phyloP scores from a whole-genome alignment of 2,329 filamentous ascomycete genomes.

The Trichoderma atroviride region DNA sequence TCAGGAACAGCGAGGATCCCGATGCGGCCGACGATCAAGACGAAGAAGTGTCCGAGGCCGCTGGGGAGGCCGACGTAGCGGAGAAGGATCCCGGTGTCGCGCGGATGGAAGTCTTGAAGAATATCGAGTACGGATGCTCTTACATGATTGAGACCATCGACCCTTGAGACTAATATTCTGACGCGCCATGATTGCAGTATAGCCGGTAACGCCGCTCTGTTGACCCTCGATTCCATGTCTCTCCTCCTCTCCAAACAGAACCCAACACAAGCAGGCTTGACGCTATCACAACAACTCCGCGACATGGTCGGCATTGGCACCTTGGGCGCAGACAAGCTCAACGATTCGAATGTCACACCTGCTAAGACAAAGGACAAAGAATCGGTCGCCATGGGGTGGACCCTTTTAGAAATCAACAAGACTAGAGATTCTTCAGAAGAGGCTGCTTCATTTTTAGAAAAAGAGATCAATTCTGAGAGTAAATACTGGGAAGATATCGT shows the following conservation, averaged over 20 bases:
- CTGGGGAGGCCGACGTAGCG: constrained; percentile 49
- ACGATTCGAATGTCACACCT: constrained; percentile 61
- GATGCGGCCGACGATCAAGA: constrained; percentile 51
- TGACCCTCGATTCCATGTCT: constrained; percentile 80
- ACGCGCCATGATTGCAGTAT: constrained; percentile 33
- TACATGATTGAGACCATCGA: not conserved
- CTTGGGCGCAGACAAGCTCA: constrained; percentile 67
- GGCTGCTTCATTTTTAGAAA: constrained; percentile 71
- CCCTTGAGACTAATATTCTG: not conserved
- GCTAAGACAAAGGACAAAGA: constrained; percentile 59
- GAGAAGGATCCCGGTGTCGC: constrained; percentile 52
- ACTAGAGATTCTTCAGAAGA: constrained; percentile 73
- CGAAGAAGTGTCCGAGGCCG: constrained; percentile 50
- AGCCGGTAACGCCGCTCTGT: constrained; percentile 60
- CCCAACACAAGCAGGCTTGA: constrained; percentile 68
- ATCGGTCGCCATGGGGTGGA: constrained; percentile 68
- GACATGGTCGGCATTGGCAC: constrained; percentile 73
- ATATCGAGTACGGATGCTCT: constrained; percentile 54
- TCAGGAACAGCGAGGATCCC: constrained; percentile 50
- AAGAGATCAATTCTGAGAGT: constrained; percentile 77
- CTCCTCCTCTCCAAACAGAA: constrained; percentile 79
- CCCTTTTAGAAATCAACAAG: constrained; percentile 73
- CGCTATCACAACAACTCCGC: constrained; percentile 71
- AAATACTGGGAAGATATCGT: constrained; percentile 89
- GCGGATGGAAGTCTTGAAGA: constrained; percentile 59